Percentiles rank a stretch among this genome's conserved stretches.
Conservation (phyloP, 108 stramenopile species). For the Cyclostephanos invisitatus region DNA sequence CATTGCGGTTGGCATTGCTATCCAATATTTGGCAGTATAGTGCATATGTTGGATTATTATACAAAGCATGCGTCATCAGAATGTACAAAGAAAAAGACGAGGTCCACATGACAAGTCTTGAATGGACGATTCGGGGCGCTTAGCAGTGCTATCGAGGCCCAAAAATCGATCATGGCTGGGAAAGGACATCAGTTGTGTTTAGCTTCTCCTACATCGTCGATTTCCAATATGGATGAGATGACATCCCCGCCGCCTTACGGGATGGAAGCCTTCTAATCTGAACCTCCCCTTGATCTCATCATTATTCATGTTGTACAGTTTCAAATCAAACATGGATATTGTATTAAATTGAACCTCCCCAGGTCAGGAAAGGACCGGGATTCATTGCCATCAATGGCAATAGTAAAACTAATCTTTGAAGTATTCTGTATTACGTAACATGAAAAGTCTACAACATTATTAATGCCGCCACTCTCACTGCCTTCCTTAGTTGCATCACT, state of each 20-base stretch:
- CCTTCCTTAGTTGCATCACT: neutral
- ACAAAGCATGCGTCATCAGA: neutral
- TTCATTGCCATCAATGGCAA: no score
- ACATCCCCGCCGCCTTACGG: neutral
- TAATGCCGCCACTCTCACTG: no score
- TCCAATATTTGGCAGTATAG: conserved; percentile 23
- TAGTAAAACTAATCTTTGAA: no score
- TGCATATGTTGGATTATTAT: conserved; percentile 27
- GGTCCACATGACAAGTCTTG: neutral
- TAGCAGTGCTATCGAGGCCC: neutral
- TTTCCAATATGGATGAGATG: neutral
- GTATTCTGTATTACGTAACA: neutral
- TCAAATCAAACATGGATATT: no score
- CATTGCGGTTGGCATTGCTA: conserved; percentile 52
- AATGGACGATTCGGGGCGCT: neutral
- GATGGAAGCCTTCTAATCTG: no score
- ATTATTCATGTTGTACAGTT: no score
- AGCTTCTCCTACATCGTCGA: no score
- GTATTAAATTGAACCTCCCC: no score
- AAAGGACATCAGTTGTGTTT: neutral
- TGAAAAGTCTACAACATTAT: neutral
- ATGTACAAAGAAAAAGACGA: neutral
- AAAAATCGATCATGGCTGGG: neutral
- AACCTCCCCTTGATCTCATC: no score
- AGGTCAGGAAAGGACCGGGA: no score